Base-by-base conservation (phyloP, 2,329 filamentous ascomycete species). In the Fusarium foetens region DNA sequence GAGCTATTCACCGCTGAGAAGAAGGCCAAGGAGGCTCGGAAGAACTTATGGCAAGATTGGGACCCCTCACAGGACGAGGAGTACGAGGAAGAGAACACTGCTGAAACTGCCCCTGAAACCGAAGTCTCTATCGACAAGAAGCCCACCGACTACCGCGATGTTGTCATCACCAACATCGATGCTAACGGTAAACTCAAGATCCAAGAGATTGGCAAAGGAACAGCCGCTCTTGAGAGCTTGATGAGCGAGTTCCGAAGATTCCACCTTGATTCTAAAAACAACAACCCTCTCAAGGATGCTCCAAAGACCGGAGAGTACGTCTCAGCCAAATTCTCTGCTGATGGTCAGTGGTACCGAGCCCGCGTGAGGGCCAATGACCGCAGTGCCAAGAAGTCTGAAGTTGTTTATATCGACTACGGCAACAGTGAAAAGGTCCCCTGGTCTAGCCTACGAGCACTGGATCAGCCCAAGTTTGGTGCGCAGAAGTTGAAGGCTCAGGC, bases 371-470 rank as follows among this genome's bases (percentile, higher is more conserved):
- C 95, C 80, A 98, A 98, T 82, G 96, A 99, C 84, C 94, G 96
- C 70, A 89, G 95, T 13, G 92, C 91, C 78, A 94, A 96, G 87
- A 90, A 93, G 76, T 92, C 94, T 29, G 96, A 99, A 82, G 92
- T 99, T 31, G 85, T 97, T 49, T 99, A 97, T 83, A 90, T 99
- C 70, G 96, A 99, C 85, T 99, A 97, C 82, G 96, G 96, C 77
- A 99, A 99, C 87, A 92, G 90, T 61, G 96, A 99, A 83, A 92
- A 91, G 79, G 87, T 97, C 63, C 89, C 95, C 1, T 99, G 95
- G 94, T 88, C 90, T 29, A 88, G 89, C 74, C 90, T 99, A 46
- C 93, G 96, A 33, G 87, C 94, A n/a, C 88, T 99, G 53, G 89
- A 91, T 55, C 90, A 94, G 79, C 83, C 89, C 21, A 92, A 95